A percentile compares a stretch with the other conserved stretches of the same genome.
Evolutionary conservation across 257 asterid species (phyloP).

Genomic region (Fraxinus americana): DNA sequence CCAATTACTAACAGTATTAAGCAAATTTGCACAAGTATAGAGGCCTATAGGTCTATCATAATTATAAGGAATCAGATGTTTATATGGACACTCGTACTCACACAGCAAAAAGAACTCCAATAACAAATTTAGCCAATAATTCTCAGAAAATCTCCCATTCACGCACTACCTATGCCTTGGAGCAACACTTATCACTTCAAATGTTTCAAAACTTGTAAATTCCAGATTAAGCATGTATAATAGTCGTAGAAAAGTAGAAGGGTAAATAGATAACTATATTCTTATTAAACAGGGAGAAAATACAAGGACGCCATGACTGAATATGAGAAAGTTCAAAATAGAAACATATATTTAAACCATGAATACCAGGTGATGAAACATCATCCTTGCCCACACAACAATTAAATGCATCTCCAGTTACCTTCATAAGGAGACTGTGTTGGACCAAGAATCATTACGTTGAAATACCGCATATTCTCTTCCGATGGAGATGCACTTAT

Average conservation of each 20-base stretch:
- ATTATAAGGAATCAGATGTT: not conserved
- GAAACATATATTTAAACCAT: slow-evolving; percentile 5
- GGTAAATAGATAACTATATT: not conserved
- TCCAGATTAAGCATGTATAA: not conserved
- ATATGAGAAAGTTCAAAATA: slow-evolving; percentile 10
- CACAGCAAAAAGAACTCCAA: not conserved
- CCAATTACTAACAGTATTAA: slow-evolving; percentile 7
- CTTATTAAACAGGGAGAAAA: not conserved
- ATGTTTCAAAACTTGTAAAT: not conserved
- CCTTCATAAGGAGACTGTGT: slow-evolving; percentile 99
- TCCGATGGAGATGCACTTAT: slow-evolving; percentile 99
- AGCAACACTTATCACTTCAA: not conserved
- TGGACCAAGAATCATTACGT: slow-evolving; percentile 99
- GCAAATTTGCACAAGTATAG: not conserved
- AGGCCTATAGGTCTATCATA: not conserved
- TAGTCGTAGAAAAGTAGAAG: not conserved
- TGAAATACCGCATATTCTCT: slow-evolving; percentile 96
- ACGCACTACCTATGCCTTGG: not conserved
- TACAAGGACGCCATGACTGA: not conserved
- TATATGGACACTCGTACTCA: not conserved
- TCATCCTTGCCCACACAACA: not conserved
- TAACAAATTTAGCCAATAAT: not conserved
- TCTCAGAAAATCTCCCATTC: not conserved
- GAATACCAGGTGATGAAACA: not conserved
- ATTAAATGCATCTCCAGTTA: slow-evolving; percentile 22